Evolutionary conservation across 495 filamentous ascomycete species (phyloP).

Genomic region (Tuber calosporum): DNA sequence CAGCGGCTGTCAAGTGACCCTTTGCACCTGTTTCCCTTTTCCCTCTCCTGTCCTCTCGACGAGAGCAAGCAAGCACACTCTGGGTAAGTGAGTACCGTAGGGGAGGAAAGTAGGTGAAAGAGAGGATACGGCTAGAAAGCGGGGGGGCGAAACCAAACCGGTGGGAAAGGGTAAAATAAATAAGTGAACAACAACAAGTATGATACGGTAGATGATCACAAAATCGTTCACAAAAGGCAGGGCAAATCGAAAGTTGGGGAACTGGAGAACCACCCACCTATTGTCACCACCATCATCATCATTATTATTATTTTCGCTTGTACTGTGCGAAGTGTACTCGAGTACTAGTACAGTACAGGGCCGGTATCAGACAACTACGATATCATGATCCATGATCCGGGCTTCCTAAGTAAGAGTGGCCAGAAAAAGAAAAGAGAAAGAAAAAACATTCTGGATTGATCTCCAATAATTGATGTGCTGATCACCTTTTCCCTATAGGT

Average conservation of each 20-base stretch:
- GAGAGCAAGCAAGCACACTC: neutral
- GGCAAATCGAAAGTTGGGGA: neutral
- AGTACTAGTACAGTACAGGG: neutral
- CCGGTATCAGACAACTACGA: neutral
- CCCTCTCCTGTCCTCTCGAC: neutral
- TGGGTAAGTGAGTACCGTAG: neutral
- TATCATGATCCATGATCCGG: neutral
- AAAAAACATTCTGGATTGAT: conserved; percentile 2
- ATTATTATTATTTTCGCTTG: neutral
- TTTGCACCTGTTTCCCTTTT: neutral
- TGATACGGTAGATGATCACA: no score
- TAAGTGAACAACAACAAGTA: no score
- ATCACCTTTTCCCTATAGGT: neutral
- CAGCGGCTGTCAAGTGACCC: conserved; percentile 18
- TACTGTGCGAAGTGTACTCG: neutral
- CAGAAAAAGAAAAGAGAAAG: neutral
- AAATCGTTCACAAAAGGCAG: neutral
- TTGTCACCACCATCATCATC: neutral
- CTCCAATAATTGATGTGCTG: neutral
- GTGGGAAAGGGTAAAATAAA: neutral
- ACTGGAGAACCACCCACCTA: neutral
- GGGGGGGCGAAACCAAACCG: neutral
- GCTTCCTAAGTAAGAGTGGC: neutral
- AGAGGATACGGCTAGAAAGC: neutral
- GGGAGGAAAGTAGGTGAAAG: neutral